Conservation (phyloP, 2,329 filamentous ascomycete species). For the Alternaria longipes region DNA sequence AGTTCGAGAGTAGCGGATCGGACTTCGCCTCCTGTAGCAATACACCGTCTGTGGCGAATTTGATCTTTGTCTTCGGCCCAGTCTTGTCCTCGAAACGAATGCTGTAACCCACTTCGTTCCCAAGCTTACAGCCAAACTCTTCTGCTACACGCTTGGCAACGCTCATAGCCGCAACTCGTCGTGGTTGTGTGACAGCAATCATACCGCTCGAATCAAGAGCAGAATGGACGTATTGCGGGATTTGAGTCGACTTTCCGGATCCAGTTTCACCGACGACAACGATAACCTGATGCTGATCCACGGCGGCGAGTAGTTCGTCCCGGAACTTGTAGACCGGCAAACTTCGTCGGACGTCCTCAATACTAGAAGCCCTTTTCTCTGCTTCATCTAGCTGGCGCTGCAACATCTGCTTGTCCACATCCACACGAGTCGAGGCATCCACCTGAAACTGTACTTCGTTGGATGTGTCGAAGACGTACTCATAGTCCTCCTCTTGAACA, state of each 20-base stretch:
- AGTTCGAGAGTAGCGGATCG: constrained; percentile 83
- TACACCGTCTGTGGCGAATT: constrained; percentile 99
- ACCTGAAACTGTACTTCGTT: neutral
- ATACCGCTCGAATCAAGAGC: constrained; percentile 63
- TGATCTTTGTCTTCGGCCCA: constrained; percentile 83
- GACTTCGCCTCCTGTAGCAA: constrained; percentile 80
- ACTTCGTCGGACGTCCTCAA: constrained; percentile 90
- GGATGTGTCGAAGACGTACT: constrained; percentile 82
- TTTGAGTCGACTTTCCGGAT: constrained; percentile 93
- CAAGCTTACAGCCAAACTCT: constrained; percentile 85
- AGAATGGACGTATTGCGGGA: constrained; percentile 75
- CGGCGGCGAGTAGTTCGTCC: constrained; percentile 83
- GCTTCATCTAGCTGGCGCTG: constrained; percentile 86
- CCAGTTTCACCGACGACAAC: constrained; percentile 96
- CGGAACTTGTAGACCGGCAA: constrained; percentile 79
- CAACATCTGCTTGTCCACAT: constrained; percentile 81
- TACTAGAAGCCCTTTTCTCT: constrained; percentile 82
- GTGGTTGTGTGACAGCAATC: constrained; percentile 91
- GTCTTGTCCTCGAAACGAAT: constrained; percentile 96
- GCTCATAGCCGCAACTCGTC: constrained; percentile 96
- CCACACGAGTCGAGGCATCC: constrained; percentile 50
- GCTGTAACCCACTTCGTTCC: constrained; percentile 93
- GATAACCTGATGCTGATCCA: constrained; percentile 85
- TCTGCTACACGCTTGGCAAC: constrained; percentile 96
- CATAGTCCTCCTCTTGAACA: constrained; percentile 83